Base-by-base conservation (phyloP, 2,329 filamentous ascomycete genomes). In the Zymoseptoria brevis region DNA sequence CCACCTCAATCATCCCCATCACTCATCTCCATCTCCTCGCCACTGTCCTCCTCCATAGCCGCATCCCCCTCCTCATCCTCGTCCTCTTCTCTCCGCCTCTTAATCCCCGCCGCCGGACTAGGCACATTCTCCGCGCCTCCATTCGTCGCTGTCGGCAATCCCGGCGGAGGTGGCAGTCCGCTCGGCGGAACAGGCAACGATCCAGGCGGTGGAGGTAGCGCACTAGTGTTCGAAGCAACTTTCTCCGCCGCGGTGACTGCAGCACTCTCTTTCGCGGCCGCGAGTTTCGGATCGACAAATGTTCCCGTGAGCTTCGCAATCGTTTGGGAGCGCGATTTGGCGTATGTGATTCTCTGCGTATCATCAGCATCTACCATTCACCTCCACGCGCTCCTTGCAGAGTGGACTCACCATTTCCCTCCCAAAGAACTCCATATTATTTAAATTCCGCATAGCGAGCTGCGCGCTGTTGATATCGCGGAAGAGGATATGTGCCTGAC, bases 401-500 rank as follows among this genome's bases (percentile, higher is more conserved):
- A 45, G 13, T 2, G 35, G 35, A 79, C 87, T 63, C 74, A 96
- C 93, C 80, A 99, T 85, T 65, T 90, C 83, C 64, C 84, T 86
- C 16, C 92, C 94, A 64, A 95, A 87, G 65, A 99, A 91, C 2
- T 88, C 84, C 69, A 90, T 89, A 1, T 89, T 90, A 67, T 97
- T 88, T 53, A 96, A 78, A 9, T 89, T 86, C 65, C 93, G 82
- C 90, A 99, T 90, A 1, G 94, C 94, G 72, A 96, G 90, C 22
- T 92, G 96, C 55, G 91, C 90, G n/a, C 90, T 86, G 66, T 96
- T 88, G 35, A 93, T 80, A 73, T 99, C 93, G 60, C 89, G 84
- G 73, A 91, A 97, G 13, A 94, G 88, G 61, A 99, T 80, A 71
- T 97, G 94, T 62, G 94, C 94, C 76, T 99, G 94, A 2, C 94